Conservation (phyloP, 2,329 filamentous ascomycete species). For the Exophiala sp. region DNA sequence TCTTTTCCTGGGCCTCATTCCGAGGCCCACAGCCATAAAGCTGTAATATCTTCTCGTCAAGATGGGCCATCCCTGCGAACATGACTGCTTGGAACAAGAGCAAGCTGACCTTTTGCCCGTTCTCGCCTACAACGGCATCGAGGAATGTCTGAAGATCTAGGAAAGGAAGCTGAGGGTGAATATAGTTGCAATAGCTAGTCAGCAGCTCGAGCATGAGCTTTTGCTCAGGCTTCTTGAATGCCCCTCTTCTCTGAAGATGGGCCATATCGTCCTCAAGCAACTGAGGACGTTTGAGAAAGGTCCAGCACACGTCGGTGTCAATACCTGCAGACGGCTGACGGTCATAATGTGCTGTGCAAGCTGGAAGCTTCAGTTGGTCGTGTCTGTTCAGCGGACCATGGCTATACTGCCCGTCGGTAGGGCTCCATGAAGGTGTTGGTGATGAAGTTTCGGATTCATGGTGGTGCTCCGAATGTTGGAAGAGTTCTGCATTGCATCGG, state of each 20-base stretch:
- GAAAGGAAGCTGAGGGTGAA: slow-evolving; percentile 90
- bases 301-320: slow-evolving; percentile 40
- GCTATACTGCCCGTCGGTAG: too few relatives aligned
- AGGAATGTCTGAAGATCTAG: slow-evolving; percentile 64
- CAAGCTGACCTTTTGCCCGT: slow-evolving; percentile 65
- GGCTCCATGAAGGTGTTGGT: too few relatives aligned
- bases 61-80: slow-evolving; percentile 84
- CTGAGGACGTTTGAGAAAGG: slow-evolving; percentile 72
- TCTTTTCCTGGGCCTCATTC: slow-evolving; percentile 77
- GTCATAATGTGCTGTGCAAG: not conserved
- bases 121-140: slow-evolving; percentile 54
- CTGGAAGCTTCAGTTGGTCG: not conserved
- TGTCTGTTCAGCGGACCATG: too few relatives aligned
- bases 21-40: slow-evolving; percentile 72
- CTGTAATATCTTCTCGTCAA: slow-evolving; percentile 71
- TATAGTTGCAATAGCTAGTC: slow-evolving; percentile 80
- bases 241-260: slow-evolving; percentile 79
- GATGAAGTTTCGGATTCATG: slow-evolving; percentile 25
- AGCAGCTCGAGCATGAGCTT: slow-evolving; percentile 74
- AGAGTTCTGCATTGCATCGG: slow-evolving; percentile 36
- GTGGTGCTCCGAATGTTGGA: slow-evolving; percentile 45
- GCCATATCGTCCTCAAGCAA: slow-evolving; percentile 76
- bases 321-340: too few relatives aligned
- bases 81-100: slow-evolving; percentile 90
- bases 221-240: slow-evolving; percentile 67